Conservation (phyloP, 2,329 filamentous ascomycete species). For the Cladosporium cucumerinum region DNA sequence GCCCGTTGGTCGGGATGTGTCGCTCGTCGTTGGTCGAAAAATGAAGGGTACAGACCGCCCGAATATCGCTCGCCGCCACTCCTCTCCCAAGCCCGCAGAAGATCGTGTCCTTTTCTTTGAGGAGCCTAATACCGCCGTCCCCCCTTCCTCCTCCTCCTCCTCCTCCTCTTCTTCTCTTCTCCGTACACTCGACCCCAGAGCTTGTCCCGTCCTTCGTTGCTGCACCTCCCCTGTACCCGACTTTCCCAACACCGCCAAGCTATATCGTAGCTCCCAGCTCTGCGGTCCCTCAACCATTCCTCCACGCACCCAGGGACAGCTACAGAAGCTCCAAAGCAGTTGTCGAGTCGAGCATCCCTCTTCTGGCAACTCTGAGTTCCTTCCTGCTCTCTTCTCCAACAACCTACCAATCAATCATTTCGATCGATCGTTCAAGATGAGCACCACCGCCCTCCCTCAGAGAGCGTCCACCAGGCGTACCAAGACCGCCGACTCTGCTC, state of each 20-base stretch:
- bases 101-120: constrained; percentile 8
- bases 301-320: neutral
- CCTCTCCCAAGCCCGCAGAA: constrained; percentile 2
- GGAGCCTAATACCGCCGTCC: neutral
- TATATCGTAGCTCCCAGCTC: neutral
- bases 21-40: constrained; percentile 14
- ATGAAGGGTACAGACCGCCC: constrained; percentile 4
- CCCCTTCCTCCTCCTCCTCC: neutral
- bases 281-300: constrained; percentile 4
- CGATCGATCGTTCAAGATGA: constrained; percentile 33
- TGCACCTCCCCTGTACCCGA: constrained; percentile 10
- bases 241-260: constrained; percentile 13
- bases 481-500: constrained; percentile 49
- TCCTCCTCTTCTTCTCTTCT: neutral
- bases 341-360: neutral
- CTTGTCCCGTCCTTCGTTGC: constrained; percentile 8
- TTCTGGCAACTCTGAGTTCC: neutral
- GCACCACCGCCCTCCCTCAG: constrained; percentile 55
- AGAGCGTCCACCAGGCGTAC: constrained; percentile 42
- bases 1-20: constrained; percentile 9
- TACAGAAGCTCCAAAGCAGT: constrained; percentile 1
- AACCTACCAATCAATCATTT: neutral
- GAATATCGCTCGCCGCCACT: constrained; percentile 15
- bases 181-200: constrained; percentile 1
- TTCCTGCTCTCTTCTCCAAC: neutral